Evolutionary conservation across 805 yeast species (phyloP), one percentile per base, ranked within the genome.

Genomic region (Wickerhamiella spandovensis): DNA sequence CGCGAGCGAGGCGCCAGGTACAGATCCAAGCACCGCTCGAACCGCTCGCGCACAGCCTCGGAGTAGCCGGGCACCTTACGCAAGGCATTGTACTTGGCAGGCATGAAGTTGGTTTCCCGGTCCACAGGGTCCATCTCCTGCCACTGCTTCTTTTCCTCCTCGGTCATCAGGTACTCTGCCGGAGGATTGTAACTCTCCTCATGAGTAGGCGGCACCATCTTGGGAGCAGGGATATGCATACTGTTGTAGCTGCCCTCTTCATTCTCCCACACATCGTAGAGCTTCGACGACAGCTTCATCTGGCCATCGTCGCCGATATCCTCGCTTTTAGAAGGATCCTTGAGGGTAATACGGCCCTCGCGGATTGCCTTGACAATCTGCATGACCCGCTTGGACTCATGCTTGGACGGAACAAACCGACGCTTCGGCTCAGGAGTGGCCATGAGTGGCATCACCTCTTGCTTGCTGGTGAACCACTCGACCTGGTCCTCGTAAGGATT

Each of bases 121-220:
- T 88, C 96, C 48, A 72, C 69, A 25, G 88, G 86, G 42, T 82
- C 92, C 38, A 71, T 65, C 44, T 75, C 76, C 56, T 78, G 77
- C 85, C 90, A 85, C 59, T 75, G 71, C 57, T 79, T 73, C 56
- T 69, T 71, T 64, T 90, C 97, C 61, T 87, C 90, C 46, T 79
- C 84, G 13, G 79, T 79, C 54, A 86, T 69, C 57, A 92, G 69
- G 61, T 92, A 92, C 71, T 92, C 99, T 62, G 76, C 95, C 5
- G 99, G 99, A 37, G 99, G 99, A 64, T 92, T 92, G 67, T 92
- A 92, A 60, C 92, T 81, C 70, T 90, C 96, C 58, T 90, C 98
- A 63, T 92, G 79, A 0, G 97, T 86, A 51, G 99, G 99, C 35
- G 97, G 97, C 15, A 95, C 80, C 59, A 87, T 59, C 66, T 92